Evolutionary conservation across 495 filamentous ascomycete species (phyloP).

Genomic region (Pyrenopolyporus hunteri): DNA sequence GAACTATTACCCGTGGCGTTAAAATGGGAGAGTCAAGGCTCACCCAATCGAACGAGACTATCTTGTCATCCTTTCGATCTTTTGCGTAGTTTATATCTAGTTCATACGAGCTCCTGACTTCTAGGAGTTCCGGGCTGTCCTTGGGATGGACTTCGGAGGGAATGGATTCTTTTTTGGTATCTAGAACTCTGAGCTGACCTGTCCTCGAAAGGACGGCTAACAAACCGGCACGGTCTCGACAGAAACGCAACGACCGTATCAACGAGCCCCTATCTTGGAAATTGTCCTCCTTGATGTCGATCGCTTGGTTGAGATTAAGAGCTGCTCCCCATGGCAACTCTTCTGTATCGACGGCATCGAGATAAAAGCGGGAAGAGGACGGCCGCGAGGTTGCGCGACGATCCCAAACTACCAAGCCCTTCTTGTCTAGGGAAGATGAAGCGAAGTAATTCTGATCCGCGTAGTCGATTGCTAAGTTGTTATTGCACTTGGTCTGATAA

Average conservation of each 20-base stretch:
- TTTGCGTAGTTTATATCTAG: conserved; percentile 59
- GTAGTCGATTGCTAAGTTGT: conserved; percentile 89
- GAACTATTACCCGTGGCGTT: conserved; percentile 69
- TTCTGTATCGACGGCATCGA: conserved; percentile 54
- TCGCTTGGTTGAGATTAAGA: conserved; percentile 70
- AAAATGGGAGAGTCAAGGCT: conserved; percentile 63
- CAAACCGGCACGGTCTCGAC: conserved; percentile 71
- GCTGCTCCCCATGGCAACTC: conserved; percentile 62
- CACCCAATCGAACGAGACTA: conserved; percentile 89
- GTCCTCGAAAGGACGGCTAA: conserved; percentile 78
- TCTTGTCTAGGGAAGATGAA: conserved; percentile 72
- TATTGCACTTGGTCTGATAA: conserved; percentile 82
- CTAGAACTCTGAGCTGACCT: conserved; percentile 77
- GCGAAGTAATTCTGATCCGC: conserved; percentile 94
- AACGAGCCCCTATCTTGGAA: conserved; percentile 50
- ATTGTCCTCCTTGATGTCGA: conserved; percentile 59
- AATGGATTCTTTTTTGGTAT: conserved; percentile 68
- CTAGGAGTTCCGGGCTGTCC: conserved; percentile 56
- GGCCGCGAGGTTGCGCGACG: conserved; percentile 66
- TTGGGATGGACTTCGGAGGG: conserved; percentile 44
- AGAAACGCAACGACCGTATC: conserved; percentile 83
- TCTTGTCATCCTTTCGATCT: conserved; percentile 60
- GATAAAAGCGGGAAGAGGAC: conserved; percentile 51
- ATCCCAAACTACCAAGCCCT: conserved; percentile 89
- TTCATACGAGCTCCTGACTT: conserved; percentile 59